phyloP scores from a whole-genome alignment of 208 protist species.

The Trypanosoma mega region DNA sequence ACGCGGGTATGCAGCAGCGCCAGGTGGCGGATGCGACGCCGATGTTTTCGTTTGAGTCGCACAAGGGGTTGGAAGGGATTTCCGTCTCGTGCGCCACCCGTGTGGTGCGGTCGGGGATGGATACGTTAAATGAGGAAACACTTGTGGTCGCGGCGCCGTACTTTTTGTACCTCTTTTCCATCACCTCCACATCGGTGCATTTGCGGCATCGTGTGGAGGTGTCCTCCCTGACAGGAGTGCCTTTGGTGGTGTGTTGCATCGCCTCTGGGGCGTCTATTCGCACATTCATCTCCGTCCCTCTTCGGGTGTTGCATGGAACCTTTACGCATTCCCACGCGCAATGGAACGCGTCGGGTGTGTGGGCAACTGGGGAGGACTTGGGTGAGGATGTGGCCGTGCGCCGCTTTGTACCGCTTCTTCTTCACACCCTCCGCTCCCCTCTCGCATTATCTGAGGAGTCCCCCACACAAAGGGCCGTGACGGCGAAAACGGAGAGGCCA shows the following conservation, averaged over 20 bases:
- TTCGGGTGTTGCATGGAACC: not conserved
- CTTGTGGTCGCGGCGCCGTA: constrained; percentile 56
- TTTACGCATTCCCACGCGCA: not conserved
- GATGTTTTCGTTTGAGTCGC: constrained; percentile 8
- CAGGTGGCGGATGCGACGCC: constrained; percentile 27
- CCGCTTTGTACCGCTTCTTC: constrained; percentile 20
- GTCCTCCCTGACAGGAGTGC: constrained; percentile 37
- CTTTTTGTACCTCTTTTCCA: constrained; percentile 41
- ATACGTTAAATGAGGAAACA: too few species aligned
- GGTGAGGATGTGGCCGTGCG: constrained; percentile 17
- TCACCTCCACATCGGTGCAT: constrained; percentile 24
- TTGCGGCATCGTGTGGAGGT: constrained; percentile 47
- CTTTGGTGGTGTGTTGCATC: constrained; percentile 26
- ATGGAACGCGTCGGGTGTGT: constrained; percentile 15
- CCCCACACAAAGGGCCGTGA: too few species aligned
- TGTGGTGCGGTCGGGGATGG: too few species aligned
- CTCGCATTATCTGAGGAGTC: too few species aligned
- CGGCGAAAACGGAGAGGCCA: too few species aligned
- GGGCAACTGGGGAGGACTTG: constrained; percentile 8
- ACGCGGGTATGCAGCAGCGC: constrained; percentile 25
- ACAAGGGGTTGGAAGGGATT: too few species aligned
- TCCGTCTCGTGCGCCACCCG: too few species aligned
- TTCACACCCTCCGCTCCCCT: not conserved
- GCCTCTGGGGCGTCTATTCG: not conserved
- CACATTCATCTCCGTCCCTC: not conserved